Base-by-base conservation (phyloP, 164 flowering plant genomes). In the Kingdonia uniflora region DNA sequence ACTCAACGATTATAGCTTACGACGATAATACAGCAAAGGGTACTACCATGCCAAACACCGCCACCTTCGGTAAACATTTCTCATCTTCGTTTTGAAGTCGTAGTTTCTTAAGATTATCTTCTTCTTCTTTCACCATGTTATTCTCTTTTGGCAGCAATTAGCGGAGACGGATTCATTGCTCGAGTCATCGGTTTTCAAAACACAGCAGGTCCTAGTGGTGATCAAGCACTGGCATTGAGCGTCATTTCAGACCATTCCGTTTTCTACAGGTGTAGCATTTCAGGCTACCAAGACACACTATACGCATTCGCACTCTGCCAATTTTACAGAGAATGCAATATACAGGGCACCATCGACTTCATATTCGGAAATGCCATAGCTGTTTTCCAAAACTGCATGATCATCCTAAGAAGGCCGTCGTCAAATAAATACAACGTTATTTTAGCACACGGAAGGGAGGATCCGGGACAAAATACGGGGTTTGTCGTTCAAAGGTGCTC, bases 101-200 rank as follows among this genome's bases (percentile, higher is more conserved):
- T 25, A 25, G 22, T 23, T 49, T 25, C 15, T 1, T 11, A 16
- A 23, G 10, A 42, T 24, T 42, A 1, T 7, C 17, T 55, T 25
- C 7, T 10, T 29, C 35, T 33, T 7, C 5, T 43, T 0, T 58
- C n/a, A n/a, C n/a, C n/a, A n/a, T n/a, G n/a, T n/a, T n/a, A n/a
- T n/a, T n/a, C n/a, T n/a, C 13, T 26, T 15, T 11, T 51, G 22
- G 37, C 73, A 74, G 81, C 66, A 14, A 59, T 74, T 12, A 60
- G 62, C 0, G 81, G 81, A 0, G 70, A 71, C 25, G 63, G 73
- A 40, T 77, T 77, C 57, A 74, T 77, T 10, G 81, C 76, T 19
- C 58, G 69, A n/a, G 76, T 71, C 35, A 77, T 77, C 5, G 78
- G 78, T 8, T 71, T 77, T 47, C 67, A 72, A 17, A 77, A 77